Evolutionary conservation across 2,329 filamentous ascomycete genomes (phyloP).

Genomic region (Metarhizium album): DNA sequence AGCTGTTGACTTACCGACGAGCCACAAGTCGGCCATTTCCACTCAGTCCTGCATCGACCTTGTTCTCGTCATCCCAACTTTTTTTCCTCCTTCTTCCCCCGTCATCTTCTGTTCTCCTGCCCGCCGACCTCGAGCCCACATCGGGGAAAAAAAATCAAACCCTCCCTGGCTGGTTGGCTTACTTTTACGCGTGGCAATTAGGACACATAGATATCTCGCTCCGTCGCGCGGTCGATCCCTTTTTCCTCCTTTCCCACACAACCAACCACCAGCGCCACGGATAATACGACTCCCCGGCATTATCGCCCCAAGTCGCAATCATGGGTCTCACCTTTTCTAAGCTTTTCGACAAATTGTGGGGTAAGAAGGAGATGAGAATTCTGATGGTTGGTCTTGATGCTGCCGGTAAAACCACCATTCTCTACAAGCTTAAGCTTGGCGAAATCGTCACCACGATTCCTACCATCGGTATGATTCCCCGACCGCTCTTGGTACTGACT

Average conservation of each 20-base stretch:
- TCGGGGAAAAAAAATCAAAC: constrained; percentile 12
- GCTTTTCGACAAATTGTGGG: constrained; percentile 91
- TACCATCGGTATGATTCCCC: constrained; percentile 66
- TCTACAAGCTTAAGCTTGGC: constrained; percentile 99
- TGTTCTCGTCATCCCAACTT: not conserved
- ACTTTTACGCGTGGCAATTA: constrained; percentile 19
- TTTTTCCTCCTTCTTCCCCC: not conserved
- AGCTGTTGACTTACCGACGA: not conserved
- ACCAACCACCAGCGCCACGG: constrained; percentile 6
- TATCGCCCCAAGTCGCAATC: constrained; percentile 44
- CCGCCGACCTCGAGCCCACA: constrained; percentile 4
- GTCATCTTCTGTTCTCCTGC: constrained; percentile 3
- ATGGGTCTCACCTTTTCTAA: constrained; percentile 99
- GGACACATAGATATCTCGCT: constrained; percentile 13
- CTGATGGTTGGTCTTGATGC: constrained; percentile 99
- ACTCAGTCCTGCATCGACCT: not conserved
- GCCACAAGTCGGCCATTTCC: not conserved
- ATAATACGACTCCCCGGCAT: constrained; percentile 14
- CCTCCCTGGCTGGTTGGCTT: constrained; percentile 11
- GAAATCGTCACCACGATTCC: constrained; percentile 99
- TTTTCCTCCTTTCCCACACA: constrained; percentile 5
- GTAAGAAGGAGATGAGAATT: constrained; percentile 99
- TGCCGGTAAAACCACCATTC: constrained; percentile 98
- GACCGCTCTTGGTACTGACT: constrained; percentile 1
- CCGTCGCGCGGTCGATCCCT: constrained; percentile 9